These are phyloP conservation scores for Gnomoniopsis smithogilvyi DNA, from an alignment of 2,329 filamentous ascomycete genomes.

Conservation along the genomic window DNA sequence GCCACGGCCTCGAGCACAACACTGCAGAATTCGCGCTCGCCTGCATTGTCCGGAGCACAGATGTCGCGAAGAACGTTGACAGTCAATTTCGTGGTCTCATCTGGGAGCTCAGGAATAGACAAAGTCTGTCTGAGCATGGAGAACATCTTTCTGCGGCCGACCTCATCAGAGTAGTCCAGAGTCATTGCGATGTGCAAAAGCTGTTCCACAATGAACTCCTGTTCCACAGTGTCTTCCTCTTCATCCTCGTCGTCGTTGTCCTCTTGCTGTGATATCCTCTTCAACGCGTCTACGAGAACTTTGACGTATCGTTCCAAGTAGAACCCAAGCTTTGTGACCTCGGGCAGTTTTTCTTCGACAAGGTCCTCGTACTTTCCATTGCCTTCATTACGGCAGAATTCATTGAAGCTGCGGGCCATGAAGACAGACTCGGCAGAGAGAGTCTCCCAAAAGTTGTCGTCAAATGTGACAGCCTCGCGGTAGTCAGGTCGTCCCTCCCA, in stretches of 20 bases:
- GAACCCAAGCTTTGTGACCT: constrained; percentile 87
- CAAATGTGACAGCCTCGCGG: constrained; percentile 67
- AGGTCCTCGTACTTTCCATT: constrained; percentile 72
- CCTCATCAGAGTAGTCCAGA: constrained; percentile 96
- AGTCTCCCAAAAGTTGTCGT: constrained; percentile 76
- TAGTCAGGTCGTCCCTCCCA: constrained; percentile 92
- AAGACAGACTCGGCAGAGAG: constrained; percentile 85
- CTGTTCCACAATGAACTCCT: constrained; percentile 95
- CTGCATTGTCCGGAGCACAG: constrained; percentile 70
- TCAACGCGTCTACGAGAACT: constrained; percentile 63
- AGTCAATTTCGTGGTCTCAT: constrained; percentile 86
- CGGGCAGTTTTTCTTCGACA: constrained; percentile 89
- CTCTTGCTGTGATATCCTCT: constrained; percentile 50
- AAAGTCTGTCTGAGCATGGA: constrained; percentile 81
- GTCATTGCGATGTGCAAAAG: constrained; percentile 88
- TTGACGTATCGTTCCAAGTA: constrained; percentile 78
- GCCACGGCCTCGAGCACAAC: constrained; percentile 90
- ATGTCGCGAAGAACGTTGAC: constrained; percentile 80
- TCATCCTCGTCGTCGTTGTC: constrained; percentile 61
- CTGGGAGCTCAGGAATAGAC: constrained; percentile 81
- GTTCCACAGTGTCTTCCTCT: constrained; percentile 81
- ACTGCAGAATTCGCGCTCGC: constrained; percentile 79
- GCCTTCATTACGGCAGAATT: constrained; percentile 76
- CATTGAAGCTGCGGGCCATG: constrained; percentile 87
- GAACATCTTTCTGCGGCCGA: constrained; percentile 94